Base-by-base conservation (phyloP, 2,329 filamentous ascomycete genomes). In the Aureobasidium lini region DNA sequence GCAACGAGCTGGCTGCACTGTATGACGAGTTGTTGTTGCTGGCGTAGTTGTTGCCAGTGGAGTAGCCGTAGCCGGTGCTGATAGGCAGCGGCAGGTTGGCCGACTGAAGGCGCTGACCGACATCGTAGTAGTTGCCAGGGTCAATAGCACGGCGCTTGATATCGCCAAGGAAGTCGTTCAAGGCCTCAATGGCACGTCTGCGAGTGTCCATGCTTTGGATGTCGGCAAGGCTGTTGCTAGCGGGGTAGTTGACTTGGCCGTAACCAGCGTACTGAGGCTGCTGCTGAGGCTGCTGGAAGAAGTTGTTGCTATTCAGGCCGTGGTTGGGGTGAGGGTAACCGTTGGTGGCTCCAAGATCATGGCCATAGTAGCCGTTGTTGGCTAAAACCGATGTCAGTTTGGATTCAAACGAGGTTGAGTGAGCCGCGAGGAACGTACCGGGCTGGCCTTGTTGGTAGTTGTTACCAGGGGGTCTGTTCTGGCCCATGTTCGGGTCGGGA, bases 81-180 rank as follows among this genome's bases (percentile, higher is more conserved):
- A 71, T 68, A 8, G 71, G 71, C 6, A 73, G 67, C 59, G 71
- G 71, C 57, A 82, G 71, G 75, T 84, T 69, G 81, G 86, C 75
- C 63, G 89, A 88, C 71, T 93, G 83, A 61, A 99, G 82, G 63
- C 92, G 88, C 71, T 94, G 90, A 66, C 91, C 91, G 64, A 99
- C 91, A 70, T 95, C 89, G 60, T 88, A 82, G 74, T 96, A 97
- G n/a, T 88, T 94, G 57, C 82, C 82, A 3, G 92, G 89, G 71
- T 97, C 90, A 65, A 97, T 88, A 67, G 91, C 86, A 69, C 91
- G 88, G 68, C 92, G 89, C 81, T 96, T 97, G 66, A 91, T 86
- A 71, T 89, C 90, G 65, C 89, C 90, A 66, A 97, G 95, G 77
- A 97, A 96, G 71, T 96, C 90, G 70, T 95, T 93, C 61, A 96